Conservation (phyloP, 768 basidiomycete species). For the Coprinellus micaceus region DNA sequence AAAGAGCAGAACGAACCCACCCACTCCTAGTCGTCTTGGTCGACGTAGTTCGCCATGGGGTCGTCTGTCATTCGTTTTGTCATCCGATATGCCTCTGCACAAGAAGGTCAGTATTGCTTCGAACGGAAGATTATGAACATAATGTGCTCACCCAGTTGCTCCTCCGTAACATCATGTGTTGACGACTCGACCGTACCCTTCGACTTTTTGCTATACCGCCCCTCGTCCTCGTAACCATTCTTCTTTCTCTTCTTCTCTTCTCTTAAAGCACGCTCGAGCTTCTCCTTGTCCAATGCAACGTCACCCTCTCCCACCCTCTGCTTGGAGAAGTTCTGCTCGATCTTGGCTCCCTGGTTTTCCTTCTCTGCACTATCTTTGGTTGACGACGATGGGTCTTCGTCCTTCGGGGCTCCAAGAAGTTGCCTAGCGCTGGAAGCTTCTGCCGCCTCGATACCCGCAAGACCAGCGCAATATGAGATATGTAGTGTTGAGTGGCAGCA, state of each 20-base stretch:
- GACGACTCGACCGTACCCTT: slow-evolving; percentile 44
- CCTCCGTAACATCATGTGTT: slow-evolving; percentile 84
- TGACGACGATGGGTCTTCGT: slow-evolving; percentile 8
- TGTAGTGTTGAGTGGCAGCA: slow-evolving; percentile 90
- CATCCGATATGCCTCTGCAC: slow-evolving; percentile 89
- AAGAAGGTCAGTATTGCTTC: slow-evolving; percentile 9
- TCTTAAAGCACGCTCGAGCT: slow-evolving; percentile 63
- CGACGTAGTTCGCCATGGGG: slow-evolving; percentile 92
- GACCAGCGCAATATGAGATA: slow-evolving; percentile 87
- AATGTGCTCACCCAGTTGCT: slow-evolving; percentile 63
- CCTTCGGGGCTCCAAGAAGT: slow-evolving; percentile 45
- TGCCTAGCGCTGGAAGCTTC: slow-evolving; percentile 71
- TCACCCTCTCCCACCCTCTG: slow-evolving; percentile 80
- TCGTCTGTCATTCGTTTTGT: slow-evolving; percentile 72
- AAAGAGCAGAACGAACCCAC: too few relatives aligned
- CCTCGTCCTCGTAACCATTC: slow-evolving; percentile 51
- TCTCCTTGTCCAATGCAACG: slow-evolving; percentile 66
- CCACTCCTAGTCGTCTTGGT: slow-evolving; percentile 48
- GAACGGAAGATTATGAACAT: neutral
- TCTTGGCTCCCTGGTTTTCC: slow-evolving; percentile 24
- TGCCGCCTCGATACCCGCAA: slow-evolving; percentile 76
- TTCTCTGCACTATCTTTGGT: slow-evolving; percentile 26
- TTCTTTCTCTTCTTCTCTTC: slow-evolving; percentile 82
- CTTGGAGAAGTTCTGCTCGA: slow-evolving; percentile 75
- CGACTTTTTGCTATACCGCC: slow-evolving; percentile 55